phyloP scores from a whole-genome alignment of 768 basidiomycete genomes.

The Xerocomellus chrysenteron region DNA sequence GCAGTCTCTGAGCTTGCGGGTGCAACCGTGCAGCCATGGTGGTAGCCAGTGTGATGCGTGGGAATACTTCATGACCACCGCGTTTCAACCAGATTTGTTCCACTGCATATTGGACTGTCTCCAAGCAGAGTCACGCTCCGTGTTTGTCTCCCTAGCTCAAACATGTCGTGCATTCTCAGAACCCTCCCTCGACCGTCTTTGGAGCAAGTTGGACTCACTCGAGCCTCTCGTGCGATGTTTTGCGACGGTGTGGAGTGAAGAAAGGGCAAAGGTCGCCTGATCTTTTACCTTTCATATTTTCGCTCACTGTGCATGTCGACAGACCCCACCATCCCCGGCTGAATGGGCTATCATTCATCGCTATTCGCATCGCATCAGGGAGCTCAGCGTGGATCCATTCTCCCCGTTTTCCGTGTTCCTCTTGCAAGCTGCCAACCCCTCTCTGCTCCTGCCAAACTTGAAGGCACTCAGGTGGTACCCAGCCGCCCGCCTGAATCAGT shows the following conservation, averaged over 20 bases:
- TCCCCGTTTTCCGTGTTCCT: not conserved
- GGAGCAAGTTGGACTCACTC: constrained; percentile 2
- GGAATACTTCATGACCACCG: no score
- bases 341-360: not conserved
- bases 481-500: no score
- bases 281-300: not conserved
- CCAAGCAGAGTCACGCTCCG: no score
- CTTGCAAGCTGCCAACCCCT: not conserved
- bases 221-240: not conserved
- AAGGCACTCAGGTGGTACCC: not conserved
- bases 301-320: not conserved
- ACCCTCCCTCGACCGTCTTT: constrained; percentile 2
- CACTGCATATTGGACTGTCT: no score
- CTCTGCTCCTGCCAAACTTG: not conserved
- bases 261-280: not conserved
- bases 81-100: no score
- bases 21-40: constrained; percentile 37
- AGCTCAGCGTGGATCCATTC: not conserved
- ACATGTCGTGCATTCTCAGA: not conserved
- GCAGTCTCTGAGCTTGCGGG: constrained; percentile 44
- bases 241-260: not conserved
- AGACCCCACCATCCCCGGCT: not conserved
- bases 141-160: no score
- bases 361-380: constrained; percentile 2
- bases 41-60: not conserved